Evolutionary conservation across 2,329 filamentous ascomycete genomes (phyloP).

Genomic region (Stylonectria norvegica): DNA sequence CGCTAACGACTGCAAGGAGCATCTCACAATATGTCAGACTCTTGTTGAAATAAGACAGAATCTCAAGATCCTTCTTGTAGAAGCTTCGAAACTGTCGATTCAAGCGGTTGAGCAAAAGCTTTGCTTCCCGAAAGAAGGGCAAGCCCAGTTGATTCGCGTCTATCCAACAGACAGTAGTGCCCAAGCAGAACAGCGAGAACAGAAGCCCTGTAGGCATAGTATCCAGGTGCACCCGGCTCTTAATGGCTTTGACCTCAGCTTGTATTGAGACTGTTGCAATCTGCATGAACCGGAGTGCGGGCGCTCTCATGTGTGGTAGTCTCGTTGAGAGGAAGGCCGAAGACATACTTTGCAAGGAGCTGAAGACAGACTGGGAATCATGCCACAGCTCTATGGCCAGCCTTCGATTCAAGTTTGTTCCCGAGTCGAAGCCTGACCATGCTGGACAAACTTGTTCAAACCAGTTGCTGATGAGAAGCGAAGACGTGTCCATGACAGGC

Average conservation of each 20-base stretch:
- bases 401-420: conserved; percentile 37
- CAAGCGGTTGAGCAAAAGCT: conserved; percentile 23
- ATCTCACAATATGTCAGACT: conserved; percentile 36
- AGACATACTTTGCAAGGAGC: conserved; percentile 40
- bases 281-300: conserved; percentile 33
- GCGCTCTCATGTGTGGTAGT: conserved; percentile 35
- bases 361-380: conserved; percentile 36
- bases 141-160: conserved; percentile 33
- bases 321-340: conserved; percentile 35
- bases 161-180: conserved; percentile 40
- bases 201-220: conserved; percentile 34
- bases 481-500: conserved; percentile 29
- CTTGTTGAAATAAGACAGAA: conserved; percentile 33
- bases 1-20: conserved; percentile 32
- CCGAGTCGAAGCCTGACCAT: conserved; percentile 41
- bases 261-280: conserved; percentile 34
- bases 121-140: conserved; percentile 32
- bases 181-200: conserved; percentile 39
- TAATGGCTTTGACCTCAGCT: conserved; percentile 30
- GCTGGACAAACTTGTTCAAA: conserved; percentile 39
- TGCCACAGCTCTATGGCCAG: conserved; percentile 37
- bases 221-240: conserved; percentile 14
- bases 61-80: conserved; percentile 15
- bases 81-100: conserved; percentile 16
- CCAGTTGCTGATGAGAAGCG: conserved; percentile 37